Percentiles rank a stretch among this genome's conserved stretches.
These are phyloP conservation scores for Pisolithus thermaeus DNA, from an alignment of 1,284 basidiomycete genomes.

Conservation along the genomic window DNA sequence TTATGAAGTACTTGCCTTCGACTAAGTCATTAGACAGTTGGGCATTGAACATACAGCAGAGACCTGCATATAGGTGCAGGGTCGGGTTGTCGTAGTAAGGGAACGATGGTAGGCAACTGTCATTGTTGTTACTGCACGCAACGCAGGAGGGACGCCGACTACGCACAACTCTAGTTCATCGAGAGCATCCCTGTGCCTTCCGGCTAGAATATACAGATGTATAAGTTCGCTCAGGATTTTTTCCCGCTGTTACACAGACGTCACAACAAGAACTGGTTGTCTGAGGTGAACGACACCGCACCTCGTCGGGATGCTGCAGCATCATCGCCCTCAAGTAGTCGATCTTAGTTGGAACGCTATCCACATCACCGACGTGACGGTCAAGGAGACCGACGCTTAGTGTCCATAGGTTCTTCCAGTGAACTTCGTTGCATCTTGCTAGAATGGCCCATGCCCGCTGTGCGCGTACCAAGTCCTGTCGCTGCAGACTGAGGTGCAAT, in stretches of 20 bases:
- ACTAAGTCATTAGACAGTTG: slow-evolving; percentile 27
- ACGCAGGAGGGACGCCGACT: not conserved
- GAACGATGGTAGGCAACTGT: slow-evolving; percentile 76
- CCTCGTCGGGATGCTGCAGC: slow-evolving; percentile 59
- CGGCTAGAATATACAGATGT: slow-evolving; percentile 55
- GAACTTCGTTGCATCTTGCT: slow-evolving; percentile 75
- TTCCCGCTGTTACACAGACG: slow-evolving; percentile 52
- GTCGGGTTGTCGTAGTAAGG: slow-evolving; percentile 79
- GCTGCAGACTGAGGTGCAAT: slow-evolving; percentile 68
- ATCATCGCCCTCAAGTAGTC: slow-evolving; percentile 65
- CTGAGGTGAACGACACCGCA: slow-evolving; percentile 29
- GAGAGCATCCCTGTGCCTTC: slow-evolving; percentile 61
- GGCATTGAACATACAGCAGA: slow-evolving; percentile 60
- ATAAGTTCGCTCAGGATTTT: slow-evolving; percentile 69
- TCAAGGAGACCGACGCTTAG: slow-evolving; percentile 59
- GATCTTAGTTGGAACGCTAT: slow-evolving; percentile 35
- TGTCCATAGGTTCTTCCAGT: slow-evolving; percentile 74
- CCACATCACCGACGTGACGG: slow-evolving; percentile 25
- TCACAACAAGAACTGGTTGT: slow-evolving; percentile 10
- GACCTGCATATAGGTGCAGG: slow-evolving; percentile 77
- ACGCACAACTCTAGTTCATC: slow-evolving; percentile 81
- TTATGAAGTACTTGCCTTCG: slow-evolving; percentile 1
- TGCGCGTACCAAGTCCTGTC: slow-evolving; percentile 62
- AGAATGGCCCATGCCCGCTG: slow-evolving; percentile 75
- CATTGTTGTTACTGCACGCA: slow-evolving; percentile 8